Conservation (phyloP, 202 grass and related monocot species). For the Saccharum hybrid region DNA sequence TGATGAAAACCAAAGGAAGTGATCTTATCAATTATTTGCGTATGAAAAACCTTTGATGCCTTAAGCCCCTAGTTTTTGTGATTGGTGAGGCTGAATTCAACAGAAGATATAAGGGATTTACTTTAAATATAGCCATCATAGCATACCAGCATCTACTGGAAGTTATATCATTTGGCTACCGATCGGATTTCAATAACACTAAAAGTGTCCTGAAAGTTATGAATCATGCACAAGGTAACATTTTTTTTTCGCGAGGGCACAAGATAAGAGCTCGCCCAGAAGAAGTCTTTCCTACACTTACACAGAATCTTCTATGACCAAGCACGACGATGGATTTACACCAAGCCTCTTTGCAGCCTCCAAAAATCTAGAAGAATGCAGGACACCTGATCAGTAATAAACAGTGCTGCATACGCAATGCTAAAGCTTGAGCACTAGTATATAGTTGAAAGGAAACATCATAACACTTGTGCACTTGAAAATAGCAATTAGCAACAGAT, state of each 20-base stretch:
- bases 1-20: neutral
- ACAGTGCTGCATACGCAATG: neutral
- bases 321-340: conserved; percentile 63
- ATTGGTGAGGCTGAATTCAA: neutral
- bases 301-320: conserved; percentile 94
- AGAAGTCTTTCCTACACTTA: conserved; percentile 45
- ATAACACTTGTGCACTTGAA: neutral
- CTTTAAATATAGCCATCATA: neutral
- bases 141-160: neutral
- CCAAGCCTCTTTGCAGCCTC: conserved; percentile 81
- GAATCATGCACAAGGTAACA: neutral
- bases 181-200: neutral
- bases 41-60: neutral
- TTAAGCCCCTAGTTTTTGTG: conserved; percentile 1
- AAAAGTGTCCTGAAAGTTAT: neutral
- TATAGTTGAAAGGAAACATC: conserved; percentile 2
- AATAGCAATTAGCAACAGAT: neutral
- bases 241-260: neutral
- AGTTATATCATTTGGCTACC: neutral
- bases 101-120: neutral
- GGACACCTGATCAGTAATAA: conserved; percentile 26
- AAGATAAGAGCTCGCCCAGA: neutral
- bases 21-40: neutral
- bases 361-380: conserved; percentile 64
- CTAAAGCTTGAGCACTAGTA: neutral